Conservation (phyloP, 768 basidiomycete species). For the Leccinum obscurum region DNA sequence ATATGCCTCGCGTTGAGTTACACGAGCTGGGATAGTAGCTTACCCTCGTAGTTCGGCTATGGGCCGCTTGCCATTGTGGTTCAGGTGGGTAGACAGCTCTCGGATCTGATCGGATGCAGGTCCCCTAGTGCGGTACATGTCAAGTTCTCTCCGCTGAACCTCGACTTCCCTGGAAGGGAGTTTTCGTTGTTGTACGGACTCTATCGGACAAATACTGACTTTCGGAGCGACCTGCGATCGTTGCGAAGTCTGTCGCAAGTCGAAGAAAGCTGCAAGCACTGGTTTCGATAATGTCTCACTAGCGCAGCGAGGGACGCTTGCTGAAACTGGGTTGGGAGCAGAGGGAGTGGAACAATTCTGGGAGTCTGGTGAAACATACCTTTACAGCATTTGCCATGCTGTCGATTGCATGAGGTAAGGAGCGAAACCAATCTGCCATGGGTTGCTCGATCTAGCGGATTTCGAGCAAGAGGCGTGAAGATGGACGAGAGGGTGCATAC, state of each 20-base stretch:
- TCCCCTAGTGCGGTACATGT: conserved; percentile 42
- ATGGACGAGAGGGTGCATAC: conserved; percentile 38
- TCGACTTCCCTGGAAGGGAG: conserved; percentile 46
- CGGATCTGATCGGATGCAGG: conserved; percentile 26
- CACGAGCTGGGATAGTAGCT: conserved; percentile 16
- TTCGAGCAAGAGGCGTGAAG: conserved; percentile 1
- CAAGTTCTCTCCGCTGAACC: conserved; percentile 48
- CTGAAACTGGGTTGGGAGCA: conserved; percentile 57
- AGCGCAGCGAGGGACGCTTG: conserved; percentile 72
- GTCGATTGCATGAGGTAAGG: conserved; percentile 62
- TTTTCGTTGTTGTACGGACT: conserved; percentile 4
- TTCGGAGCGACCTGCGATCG: conserved; percentile 52
- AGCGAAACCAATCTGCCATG: conserved; percentile 81
- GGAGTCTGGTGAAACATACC: conserved; percentile 37
- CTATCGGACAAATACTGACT: conserved; percentile 37
- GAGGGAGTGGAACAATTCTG: neutral
- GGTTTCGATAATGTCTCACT: conserved; percentile 60
- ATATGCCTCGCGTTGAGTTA: neutral
- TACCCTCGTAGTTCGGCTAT: conserved; percentile 49
- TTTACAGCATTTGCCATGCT: conserved; percentile 64
- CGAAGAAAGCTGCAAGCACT: conserved; percentile 47
- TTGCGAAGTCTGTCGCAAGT: conserved; percentile 34
- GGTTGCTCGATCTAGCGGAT: conserved; percentile 69
- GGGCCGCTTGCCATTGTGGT: conserved; percentile 66
- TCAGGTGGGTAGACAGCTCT: conserved; percentile 41